Evolutionary conservation across 306 rosid genomes (phyloP).

Genomic region (Pachyrhizus erosus): DNA sequence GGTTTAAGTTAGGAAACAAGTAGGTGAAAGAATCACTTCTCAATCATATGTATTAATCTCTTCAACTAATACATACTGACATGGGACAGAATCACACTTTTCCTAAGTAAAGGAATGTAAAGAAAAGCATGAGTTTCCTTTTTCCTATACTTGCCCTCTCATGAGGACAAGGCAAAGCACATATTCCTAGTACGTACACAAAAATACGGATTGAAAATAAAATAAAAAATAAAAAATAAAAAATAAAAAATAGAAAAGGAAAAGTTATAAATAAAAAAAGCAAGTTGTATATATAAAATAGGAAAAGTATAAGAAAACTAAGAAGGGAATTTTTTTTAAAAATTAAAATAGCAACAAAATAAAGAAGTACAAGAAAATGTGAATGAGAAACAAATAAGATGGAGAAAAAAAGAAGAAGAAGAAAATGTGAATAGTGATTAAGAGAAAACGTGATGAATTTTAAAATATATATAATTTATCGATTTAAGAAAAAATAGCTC

Average conservation of each 20-base stretch:
- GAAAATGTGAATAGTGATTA: neutral
- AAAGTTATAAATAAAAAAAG: neutral
- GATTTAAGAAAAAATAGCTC: neutral
- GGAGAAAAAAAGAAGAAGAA: neutral
- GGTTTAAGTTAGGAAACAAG: neutral
- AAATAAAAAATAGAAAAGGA: neutral
- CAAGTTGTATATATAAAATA: neutral
- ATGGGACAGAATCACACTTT: neutral
- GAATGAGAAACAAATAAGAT: no score
- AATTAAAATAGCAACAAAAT: neutral
- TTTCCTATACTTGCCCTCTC: slow-evolving; percentile 17
- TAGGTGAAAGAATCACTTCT: neutral
- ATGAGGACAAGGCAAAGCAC: slow-evolving; percentile 32
- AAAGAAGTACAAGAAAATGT: neutral
- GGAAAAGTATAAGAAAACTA: neutral
- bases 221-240: no score
- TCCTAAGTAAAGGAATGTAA: neutral
- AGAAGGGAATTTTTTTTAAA: neutral
- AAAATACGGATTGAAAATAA: neutral
- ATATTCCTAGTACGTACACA: slow-evolving; percentile 4
- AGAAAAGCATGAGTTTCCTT: slow-evolving; percentile 29
- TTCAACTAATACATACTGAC: neutral
- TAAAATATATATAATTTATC: neutral
- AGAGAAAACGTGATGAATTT: neutral
- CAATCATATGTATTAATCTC: neutral